Percentiles rank a stretch among this genome's conserved stretches.
phyloP scores from a whole-genome alignment of 805 yeast genomes.

The Kockiozyma suomiensis region DNA sequence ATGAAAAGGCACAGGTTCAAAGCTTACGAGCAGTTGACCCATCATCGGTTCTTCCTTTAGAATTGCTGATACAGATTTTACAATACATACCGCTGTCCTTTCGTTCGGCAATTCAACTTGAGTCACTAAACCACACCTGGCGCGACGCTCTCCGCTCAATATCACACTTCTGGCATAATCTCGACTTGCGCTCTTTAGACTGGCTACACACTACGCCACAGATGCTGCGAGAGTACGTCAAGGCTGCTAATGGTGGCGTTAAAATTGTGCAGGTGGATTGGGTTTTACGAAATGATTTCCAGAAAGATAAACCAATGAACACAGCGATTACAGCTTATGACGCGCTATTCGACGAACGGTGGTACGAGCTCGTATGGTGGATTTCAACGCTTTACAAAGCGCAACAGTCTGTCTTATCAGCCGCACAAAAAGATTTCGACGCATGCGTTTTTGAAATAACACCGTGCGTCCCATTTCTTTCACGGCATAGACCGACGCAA shows the following conservation, averaged over 20 bases:
- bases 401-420: too few species aligned
- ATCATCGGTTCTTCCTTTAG: slow-evolving; percentile 17
- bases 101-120: slow-evolving; percentile 12
- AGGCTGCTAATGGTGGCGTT: slow-evolving; percentile 1
- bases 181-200: slow-evolving; percentile 5
- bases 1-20: background rate
- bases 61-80: slow-evolving; percentile 10
- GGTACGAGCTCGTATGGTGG: slow-evolving; percentile 24
- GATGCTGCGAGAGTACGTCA: slow-evolving; percentile 5
- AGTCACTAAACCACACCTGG: slow-evolving; percentile 11
- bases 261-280: slow-evolving; percentile 3
- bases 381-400: background rate
- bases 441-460: slow-evolving; percentile 18
- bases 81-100: slow-evolving; percentile 14
- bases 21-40: slow-evolving; percentile 6
- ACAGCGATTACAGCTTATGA: background rate
- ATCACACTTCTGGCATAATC: slow-evolving; percentile 6
- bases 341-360: slow-evolving; percentile 14
- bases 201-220: slow-evolving; percentile 4
- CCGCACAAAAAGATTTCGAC: background rate
- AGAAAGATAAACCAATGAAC: background rate
- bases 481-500: slow-evolving; percentile 9
- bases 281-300: slow-evolving; percentile 7
- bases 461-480: slow-evolving; percentile 14
- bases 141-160: slow-evolving; percentile 11